phyloP scores from a whole-genome alignment of 140 eudicot species.

The Senecio squalidus region DNA sequence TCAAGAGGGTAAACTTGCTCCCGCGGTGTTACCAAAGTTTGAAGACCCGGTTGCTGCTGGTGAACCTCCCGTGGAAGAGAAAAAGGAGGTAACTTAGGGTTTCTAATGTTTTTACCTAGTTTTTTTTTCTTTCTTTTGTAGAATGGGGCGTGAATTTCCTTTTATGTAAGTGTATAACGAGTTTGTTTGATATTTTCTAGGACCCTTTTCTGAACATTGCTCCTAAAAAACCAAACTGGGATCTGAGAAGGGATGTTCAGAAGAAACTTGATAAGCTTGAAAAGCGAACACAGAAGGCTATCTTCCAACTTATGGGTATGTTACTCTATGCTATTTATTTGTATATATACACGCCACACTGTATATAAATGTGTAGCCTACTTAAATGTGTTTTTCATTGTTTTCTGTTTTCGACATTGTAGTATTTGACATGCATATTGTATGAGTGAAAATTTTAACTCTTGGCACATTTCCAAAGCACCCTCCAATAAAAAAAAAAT shows the following conservation, averaged over 20 bases:
- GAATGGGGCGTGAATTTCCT: background rate
- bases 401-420: background rate
- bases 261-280: conserved; percentile 96
- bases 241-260: conserved; percentile 92
- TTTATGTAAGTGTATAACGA: background rate
- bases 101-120: background rate
- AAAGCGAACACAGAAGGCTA: conserved; percentile 80
- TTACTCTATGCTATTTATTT: conserved; percentile 1
- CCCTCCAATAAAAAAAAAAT: too few relatives aligned
- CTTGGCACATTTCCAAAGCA: background rate
- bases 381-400: background rate
- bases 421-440: background rate
- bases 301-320: conserved; percentile 73
- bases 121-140: background rate
- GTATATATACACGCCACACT: background rate
- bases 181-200: conserved; percentile 34
- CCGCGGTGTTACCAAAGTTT: conserved; percentile 79
- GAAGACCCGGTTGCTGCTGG: conserved; percentile 82
- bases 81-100: conserved; percentile 56
- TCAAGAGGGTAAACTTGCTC: conserved; percentile 92
- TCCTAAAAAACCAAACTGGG: conserved; percentile 97
- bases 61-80: conserved; percentile 67
- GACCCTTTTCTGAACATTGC: conserved; percentile 97
- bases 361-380: background rate
- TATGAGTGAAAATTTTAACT: background rate